Evolutionary conservation across 495 filamentous ascomycete genomes (phyloP), one percentile per base, ranked within the genome.

Genomic region (Tuber indicum): DNA sequence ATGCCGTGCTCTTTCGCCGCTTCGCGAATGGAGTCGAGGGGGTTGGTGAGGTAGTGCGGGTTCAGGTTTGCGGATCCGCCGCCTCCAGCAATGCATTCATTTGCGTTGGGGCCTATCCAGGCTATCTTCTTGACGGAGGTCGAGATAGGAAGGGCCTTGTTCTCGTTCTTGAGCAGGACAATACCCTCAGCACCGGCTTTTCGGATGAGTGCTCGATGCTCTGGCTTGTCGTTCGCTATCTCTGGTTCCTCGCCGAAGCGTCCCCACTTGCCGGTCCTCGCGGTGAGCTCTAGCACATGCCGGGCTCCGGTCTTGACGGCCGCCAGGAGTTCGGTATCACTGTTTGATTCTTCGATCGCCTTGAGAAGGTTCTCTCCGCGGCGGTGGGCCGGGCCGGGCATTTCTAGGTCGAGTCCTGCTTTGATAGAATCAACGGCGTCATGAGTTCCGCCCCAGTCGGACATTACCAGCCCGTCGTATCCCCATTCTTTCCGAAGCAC

Each of bases 101-200:
- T 92, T 43, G 92, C 90, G 83, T 95, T 95, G 21, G 93, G 93
- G 0, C 93, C 93, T 76, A 96, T 94, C 47, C 95, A 88, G 8
- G 92, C 90, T 49, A 94, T 87, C 77, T 86, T 88, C 69, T 87
- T 86, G 44, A 88, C 87, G n/a, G 86, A 85, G 32, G 87, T 87
- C 52, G 89, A 85, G 70, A 96, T 86, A 4, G 93, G 93, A 3
- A 96, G 86, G 47, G 91, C 84, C 12, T 84, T 82, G 1, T 87
- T 86, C 43, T 92, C 87, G 75, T 96, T 91, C 83, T 90, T 90
- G 74, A 91, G 83, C 2, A 92, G 86, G 5, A 91, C 90, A 14
- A 91, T 87, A 7, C 86, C 87, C 52, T 89, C 87, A 0, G 87
- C 85, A 7, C 87, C 89, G 9, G 88, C 83, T 19, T 87, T 85